Conservation (phyloP, 768 basidiomycete genomes). For the Podaxis mareebaensis region DNA sequence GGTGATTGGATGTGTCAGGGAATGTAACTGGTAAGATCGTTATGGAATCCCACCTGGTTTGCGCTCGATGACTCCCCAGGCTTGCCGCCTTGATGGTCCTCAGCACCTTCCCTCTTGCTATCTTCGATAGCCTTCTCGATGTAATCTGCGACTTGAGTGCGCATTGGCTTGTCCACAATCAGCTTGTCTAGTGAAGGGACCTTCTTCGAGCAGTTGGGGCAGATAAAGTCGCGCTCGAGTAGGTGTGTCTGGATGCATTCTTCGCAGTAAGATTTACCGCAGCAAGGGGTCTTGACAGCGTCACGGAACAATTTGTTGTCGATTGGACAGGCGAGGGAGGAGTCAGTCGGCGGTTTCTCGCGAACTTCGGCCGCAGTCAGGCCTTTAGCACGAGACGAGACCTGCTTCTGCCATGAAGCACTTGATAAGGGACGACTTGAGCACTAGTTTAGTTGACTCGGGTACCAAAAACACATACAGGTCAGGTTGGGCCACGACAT, state of each 20-base stretch:
- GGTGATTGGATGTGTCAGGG: background rate
- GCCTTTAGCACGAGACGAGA: slow-evolving; percentile 66
- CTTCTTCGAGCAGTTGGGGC: slow-evolving; percentile 87
- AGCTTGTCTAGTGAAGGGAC: slow-evolving; percentile 89
- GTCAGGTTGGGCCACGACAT: slow-evolving; percentile 96
- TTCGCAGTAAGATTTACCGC: slow-evolving; percentile 89
- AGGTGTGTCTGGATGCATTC: slow-evolving; percentile 96
- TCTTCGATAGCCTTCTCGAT: slow-evolving; percentile 82
- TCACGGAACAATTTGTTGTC: slow-evolving; percentile 93
- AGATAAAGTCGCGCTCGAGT: slow-evolving; percentile 92
- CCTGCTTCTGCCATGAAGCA: slow-evolving; percentile 93
- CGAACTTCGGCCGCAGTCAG: slow-evolving; percentile 89
- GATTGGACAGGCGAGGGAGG: slow-evolving; percentile 81
- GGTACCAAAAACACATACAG: slow-evolving; percentile 59
- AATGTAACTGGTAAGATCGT: background rate
- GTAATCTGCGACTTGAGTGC: slow-evolving; percentile 78
- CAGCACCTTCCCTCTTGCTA: slow-evolving; percentile 63
- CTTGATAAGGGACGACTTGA: slow-evolving; percentile 37
- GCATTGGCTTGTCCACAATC: slow-evolving; percentile 72
- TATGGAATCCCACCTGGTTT: slow-evolving; percentile 34
- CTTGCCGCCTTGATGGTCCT: slow-evolving; percentile 33
- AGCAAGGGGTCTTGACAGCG: slow-evolving; percentile 95
- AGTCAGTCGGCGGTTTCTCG: slow-evolving; percentile 78
- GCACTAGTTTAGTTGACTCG: background rate
- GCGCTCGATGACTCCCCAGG: slow-evolving; percentile 22